Conservation (phyloP, 805 yeast species). For the Cyberlindnera galapagoensis region DNA sequence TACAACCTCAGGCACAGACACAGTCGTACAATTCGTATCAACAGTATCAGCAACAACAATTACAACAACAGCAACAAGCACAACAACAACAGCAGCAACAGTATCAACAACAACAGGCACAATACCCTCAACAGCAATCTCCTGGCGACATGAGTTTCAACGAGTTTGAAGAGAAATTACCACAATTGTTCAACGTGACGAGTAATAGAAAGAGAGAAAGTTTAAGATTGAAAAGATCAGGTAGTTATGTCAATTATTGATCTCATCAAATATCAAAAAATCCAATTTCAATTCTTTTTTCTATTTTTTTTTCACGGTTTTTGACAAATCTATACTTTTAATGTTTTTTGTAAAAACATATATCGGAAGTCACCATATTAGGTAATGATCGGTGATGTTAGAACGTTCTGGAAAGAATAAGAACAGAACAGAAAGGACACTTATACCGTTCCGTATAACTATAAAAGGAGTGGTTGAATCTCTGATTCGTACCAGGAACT, state of each 20-base stretch:
- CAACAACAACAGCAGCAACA: slow-evolving; percentile 15
- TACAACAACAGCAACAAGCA: slow-evolving; percentile 20
- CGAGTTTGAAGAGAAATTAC: slow-evolving; percentile 17
- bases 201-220: slow-evolving; percentile 48
- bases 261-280: slow-evolving; percentile 1
- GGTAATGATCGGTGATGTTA: too few species aligned
- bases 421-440: too few species aligned
- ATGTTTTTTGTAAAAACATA: not conserved
- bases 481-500: too few species aligned
- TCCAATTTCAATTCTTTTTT: not conserved
- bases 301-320: slow-evolving; percentile 1
- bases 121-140: slow-evolving; percentile 7
- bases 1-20: slow-evolving; percentile 6
- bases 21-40: too few species aligned
- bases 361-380: too few species aligned
- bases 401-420: too few species aligned
- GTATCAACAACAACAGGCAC: slow-evolving; percentile 7
- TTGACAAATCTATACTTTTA: not conserved
- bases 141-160: slow-evolving; percentile 3
- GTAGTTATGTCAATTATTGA: slow-evolving; percentile 18
- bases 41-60: slow-evolving; percentile 2
- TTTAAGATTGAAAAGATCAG: slow-evolving; percentile 40
- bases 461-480: too few species aligned
- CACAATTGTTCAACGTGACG: slow-evolving; percentile 35
- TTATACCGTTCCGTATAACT: not conserved